Base-by-base conservation (phyloP, 164 flowering plant species). In the Brasenia schreberi region DNA sequence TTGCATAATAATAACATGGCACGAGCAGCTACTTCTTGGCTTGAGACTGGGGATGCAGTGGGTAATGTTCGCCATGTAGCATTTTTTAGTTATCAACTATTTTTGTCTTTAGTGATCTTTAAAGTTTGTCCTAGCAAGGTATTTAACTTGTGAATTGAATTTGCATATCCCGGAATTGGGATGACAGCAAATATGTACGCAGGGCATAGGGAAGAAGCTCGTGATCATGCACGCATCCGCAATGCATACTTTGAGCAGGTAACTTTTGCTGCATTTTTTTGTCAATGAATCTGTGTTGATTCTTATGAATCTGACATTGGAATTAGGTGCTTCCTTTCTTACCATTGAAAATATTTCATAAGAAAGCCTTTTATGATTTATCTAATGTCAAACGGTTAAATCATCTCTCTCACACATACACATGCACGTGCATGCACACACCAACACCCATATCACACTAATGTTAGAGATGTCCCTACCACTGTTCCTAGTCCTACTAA, bases 201-300 rank as follows among this genome's bases (percentile, higher is more conserved):
- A 65, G 99, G 92, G 64, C 68, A 83, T 72, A 83, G 99, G 73
- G 99, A 85, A 68, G 99, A 92, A 74, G 99, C 98, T 72, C 88
- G 90, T 58, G 97, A 88, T 72, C 89, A 90, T 82, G 98, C 99
- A 70, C 90, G 96, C 39, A 42, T 92, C 59, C 85, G 98, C 17
- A 95, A 95, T 83, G 90, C 81, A 44, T 95, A 79, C 73, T 90
- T 95, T 79, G 99, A 95, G 64, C 97, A 95, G 99, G 99, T 92
- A 78, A 49, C 39, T 33, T 33, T 33, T 33, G 2, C 39, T 33
- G 39, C 39, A 33, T 33, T 33, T 33, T 33, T 33, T 33, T 33
- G 39, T 33, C 39, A 33, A 1, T 2, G 39, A 33, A 33, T 33
- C 39, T 4, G 39, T 33, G 39, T 33, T 33, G 39, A 33, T 33